A percentile compares a stretch with the other conserved stretches of the same genome.
phyloP scores from a whole-genome alignment of 2,329 filamentous ascomycete species.

The Hortaea werneckii region DNA sequence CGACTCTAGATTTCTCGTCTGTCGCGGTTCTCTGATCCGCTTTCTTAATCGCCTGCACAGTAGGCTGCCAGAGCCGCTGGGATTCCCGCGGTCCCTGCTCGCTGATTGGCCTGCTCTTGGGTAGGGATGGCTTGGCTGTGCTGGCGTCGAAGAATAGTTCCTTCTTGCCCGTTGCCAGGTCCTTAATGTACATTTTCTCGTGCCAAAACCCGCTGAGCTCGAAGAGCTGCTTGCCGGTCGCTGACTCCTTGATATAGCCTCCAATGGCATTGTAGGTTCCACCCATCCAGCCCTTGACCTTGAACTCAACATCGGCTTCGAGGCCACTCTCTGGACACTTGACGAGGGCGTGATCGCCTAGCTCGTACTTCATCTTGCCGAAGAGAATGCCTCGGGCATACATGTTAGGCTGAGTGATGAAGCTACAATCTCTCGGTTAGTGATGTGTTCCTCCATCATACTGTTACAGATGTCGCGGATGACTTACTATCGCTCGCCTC shows the following conservation, averaged over 20 bases:
- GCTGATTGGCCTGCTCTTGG: constrained; percentile 62
- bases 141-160: constrained; percentile 83
- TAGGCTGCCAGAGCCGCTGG: constrained; percentile 74
- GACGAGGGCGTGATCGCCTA: constrained; percentile 91
- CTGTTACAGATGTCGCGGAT: neutral
- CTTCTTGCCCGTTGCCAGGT: constrained; percentile 73
- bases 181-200: constrained; percentile 86
- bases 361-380: constrained; percentile 98
- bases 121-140: constrained; percentile 64
- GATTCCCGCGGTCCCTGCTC: constrained; percentile 90
- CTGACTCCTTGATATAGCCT: constrained; percentile 78
- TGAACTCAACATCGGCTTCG: constrained; percentile 90
- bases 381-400: constrained; percentile 95
- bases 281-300: constrained; percentile 94
- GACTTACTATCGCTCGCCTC: constrained; percentile 80
- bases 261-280: constrained; percentile 95
- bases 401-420: constrained; percentile 97
- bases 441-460: neutral
- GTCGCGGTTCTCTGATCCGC: constrained; percentile 83
- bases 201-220: constrained; percentile 91
- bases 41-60: constrained; percentile 69
- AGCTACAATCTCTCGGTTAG: constrained; percentile 42
- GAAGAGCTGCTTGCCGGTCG: constrained; percentile 76
- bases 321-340: constrained; percentile 81
- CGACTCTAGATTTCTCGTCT: constrained; percentile 91